Evolutionary conservation across 2,329 filamentous ascomycete genomes (phyloP), one percentile per base, ranked within the genome.

Genomic region (Coniella vitis): DNA sequence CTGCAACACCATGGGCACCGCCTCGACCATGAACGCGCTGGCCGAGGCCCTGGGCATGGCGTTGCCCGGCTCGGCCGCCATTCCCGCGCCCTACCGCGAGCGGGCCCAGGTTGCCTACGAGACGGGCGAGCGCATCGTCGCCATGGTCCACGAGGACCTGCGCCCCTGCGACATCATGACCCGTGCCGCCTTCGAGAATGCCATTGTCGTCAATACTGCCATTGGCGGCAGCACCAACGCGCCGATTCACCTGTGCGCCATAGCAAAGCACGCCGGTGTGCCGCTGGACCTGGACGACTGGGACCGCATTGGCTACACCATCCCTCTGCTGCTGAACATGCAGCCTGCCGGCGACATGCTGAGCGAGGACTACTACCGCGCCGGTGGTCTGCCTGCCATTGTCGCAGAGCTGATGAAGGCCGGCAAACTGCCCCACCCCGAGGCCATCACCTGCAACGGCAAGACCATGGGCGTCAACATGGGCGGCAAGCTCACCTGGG

Each of bases 171-270:
- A 79, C 50, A 73, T 79, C 56, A 69, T 79, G 69, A 78, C 75
- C 1, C 65, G 73, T 3, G 60, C 71, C 48, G 74, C 76, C 1
- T 79, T 79, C 49, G 75, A 79, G 60, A 79, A 79, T 51, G 74
- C 73, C 7, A 75, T 79, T 22, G 71, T 72, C 5, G 69, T 68
- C 37, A 78, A 76, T 52, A 74, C 73, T 2, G 75, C 75, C 17
- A 76, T 79, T 46, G 76, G 76, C 21, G 76, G 76, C 13, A 76
- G 72, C 53, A 78, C 75, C 4, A 79, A 79, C 53, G 75, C 75
- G 0, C 74, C 75, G 0, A 77, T 79, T 42, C 76, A 79, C 57
- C 61, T 79, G 41, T 73, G 71, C 35, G 76, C 75, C 9, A 69
- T 79, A 19, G 75, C 76, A 2, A 73, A 72, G 51, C 75, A 79